These are phyloP conservation scores for Fusarium sulawesiense DNA, from an alignment of 2,329 filamentous ascomycete species.

Conservation along the genomic window DNA sequence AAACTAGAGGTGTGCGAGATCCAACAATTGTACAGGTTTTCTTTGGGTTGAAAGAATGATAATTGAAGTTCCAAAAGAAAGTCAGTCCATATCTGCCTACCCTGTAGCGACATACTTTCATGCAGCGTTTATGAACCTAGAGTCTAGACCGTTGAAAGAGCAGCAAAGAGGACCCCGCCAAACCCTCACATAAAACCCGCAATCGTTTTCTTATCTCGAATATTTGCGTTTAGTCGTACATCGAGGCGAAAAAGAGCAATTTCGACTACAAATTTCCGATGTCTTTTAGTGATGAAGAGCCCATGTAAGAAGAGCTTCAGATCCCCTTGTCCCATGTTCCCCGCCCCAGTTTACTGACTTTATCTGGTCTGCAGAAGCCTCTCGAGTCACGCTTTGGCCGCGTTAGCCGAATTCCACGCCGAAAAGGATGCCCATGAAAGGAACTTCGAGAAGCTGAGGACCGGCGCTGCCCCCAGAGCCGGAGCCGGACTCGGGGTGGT, in stretches of 20 bases:
- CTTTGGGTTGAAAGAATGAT: conserved; percentile 36
- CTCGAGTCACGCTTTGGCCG: conserved; percentile 72
- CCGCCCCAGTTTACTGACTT: conserved; percentile 17
- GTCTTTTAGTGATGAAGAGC: conserved; percentile 59
- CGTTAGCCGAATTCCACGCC: conserved; percentile 78
- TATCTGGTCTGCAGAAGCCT: conserved; percentile 58
- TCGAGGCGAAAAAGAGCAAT: not conserved
- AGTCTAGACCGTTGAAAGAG: conserved; percentile 13
- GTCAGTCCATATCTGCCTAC: conserved; percentile 16
- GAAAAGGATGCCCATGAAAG: conserved; percentile 76
- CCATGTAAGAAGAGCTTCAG: conserved; percentile 53
- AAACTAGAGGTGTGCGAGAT: conserved; percentile 47
- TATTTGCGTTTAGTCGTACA: not conserved
- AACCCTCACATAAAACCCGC: conserved; percentile 28
- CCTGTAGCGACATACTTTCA: conserved; percentile 18
- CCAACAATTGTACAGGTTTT: conserved; percentile 49
- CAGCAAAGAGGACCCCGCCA: conserved; percentile 30
- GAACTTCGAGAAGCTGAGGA: conserved; percentile 72
- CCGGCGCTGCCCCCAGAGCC: conserved; percentile 29
- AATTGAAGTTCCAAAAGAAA: not conserved
- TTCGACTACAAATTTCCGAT: conserved; percentile 34
- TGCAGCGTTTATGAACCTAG: not conserved
- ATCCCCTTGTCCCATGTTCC: not conserved
- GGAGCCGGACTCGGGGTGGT: conserved; percentile 54
- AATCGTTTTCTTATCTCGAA: not conserved